Evolutionary conservation across 2,329 filamentous ascomycete species (phyloP).

Genomic region (Periconia digitata): DNA sequence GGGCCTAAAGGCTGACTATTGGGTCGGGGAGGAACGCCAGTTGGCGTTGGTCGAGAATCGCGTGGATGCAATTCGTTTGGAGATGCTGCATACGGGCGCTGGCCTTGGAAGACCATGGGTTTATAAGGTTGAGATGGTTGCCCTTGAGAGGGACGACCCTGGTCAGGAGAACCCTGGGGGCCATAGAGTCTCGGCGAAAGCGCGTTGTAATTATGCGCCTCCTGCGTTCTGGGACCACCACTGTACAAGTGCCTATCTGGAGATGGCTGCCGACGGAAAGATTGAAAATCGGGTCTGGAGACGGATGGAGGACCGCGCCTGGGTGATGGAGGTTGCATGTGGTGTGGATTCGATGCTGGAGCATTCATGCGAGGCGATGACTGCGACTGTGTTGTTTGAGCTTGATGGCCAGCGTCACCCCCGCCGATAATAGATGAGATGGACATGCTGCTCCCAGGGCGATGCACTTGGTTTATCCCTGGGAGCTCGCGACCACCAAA

Average conservation of each 20-base stretch:
- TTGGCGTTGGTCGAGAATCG: conserved; percentile 26
- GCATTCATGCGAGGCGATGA: conserved; percentile 48
- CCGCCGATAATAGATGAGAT: conserved; percentile 71
- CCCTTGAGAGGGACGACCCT: conserved; percentile 33
- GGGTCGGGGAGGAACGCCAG: conserved; percentile 39
- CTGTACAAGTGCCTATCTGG: conserved; percentile 39
- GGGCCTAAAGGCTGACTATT: conserved; percentile 43
- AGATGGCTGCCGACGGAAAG: conserved; percentile 40
- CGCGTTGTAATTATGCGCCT: conserved; percentile 29
- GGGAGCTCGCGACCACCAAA: conserved; percentile 60
- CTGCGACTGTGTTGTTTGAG: conserved; percentile 47
- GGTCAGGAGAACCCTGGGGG: conserved; percentile 39
- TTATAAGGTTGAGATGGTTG: conserved; percentile 37
- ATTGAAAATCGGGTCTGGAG: conserved; percentile 36
- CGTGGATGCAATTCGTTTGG: conserved; percentile 29
- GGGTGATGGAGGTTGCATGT: conserved; percentile 53
- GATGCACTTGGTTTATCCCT: conserved; percentile 52
- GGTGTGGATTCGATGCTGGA: conserved; percentile 40
- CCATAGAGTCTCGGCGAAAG: conserved; percentile 38
- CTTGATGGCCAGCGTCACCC: conserved; percentile 49
- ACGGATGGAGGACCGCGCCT: conserved; percentile 35
- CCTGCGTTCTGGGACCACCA: conserved; percentile 26
- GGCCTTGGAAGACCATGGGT: conserved; percentile 29
- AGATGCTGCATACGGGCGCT: conserved; percentile 34
- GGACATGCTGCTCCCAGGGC: conserved; percentile 68